Evolutionary conservation across 208 protist species (phyloP).

Genomic region (Trypanosoma vivax): DNA sequence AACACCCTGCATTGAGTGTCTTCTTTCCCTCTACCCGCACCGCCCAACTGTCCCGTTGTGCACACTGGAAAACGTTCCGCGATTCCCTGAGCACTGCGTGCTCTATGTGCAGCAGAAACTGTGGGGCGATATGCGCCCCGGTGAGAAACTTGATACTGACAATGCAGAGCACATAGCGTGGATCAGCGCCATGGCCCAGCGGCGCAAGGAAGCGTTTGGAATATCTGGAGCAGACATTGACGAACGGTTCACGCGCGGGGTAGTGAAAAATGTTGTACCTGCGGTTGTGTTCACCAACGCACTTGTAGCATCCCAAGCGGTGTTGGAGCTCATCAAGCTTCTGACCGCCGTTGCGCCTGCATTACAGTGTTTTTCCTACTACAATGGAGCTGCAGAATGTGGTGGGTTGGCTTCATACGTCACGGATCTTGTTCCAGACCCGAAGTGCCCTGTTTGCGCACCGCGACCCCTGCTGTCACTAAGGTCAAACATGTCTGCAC

Average conservation of each 20-base stretch:
- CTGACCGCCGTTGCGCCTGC: constrained; percentile 56
- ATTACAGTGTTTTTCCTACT: constrained; percentile 93
- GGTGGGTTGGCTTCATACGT: constrained; percentile 26
- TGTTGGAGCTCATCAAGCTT: constrained; percentile 92
- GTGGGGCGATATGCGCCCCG: constrained; percentile 36
- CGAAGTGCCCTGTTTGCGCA: constrained; percentile 53
- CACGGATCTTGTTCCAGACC: constrained; percentile 20
- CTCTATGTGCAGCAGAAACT: constrained; percentile 84
- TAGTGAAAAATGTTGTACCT: constrained; percentile 98
- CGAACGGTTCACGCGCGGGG: constrained; percentile 86
- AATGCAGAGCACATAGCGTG: constrained; percentile 89
- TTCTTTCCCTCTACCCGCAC: constrained; percentile 86
- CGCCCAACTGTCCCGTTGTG: constrained; percentile 91
- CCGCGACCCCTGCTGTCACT: constrained; percentile 38
- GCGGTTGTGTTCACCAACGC: constrained; percentile 98
- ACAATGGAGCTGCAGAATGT: constrained; percentile 66
- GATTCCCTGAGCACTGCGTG: constrained; percentile 96
- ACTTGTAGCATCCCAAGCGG: constrained; percentile 90
- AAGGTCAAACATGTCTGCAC: constrained; percentile 11
- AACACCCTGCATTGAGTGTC: constrained; percentile 91
- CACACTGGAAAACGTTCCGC: constrained; percentile 92
- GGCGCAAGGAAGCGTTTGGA: constrained; percentile 82
- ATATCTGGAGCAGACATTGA: constrained; percentile 90
- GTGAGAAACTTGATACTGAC: constrained; percentile 69
- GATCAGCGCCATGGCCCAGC: constrained; percentile 65